phyloP scores from a whole-genome alignment of 2,329 filamentous ascomycete genomes.

The Trichoderma hamatum region DNA sequence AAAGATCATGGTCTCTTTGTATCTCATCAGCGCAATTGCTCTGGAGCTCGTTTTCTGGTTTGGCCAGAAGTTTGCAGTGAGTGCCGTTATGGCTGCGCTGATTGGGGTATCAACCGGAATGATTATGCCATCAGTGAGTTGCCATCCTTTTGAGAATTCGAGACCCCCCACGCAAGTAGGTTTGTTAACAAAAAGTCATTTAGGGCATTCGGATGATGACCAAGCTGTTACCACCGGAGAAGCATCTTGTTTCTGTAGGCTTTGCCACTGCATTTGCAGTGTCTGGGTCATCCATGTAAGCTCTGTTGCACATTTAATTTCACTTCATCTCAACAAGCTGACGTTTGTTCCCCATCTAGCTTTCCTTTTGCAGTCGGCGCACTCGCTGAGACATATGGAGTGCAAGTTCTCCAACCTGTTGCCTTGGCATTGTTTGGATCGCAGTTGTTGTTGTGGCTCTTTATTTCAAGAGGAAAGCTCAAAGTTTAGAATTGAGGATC shows the following conservation, averaged over 20 bases:
- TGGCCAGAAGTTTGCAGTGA: conserved; percentile 75
- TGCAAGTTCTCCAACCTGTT: conserved; percentile 49
- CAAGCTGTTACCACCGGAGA: conserved; percentile 70
- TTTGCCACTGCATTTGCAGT: conserved; percentile 80
- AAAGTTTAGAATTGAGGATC: conserved; percentile 3
- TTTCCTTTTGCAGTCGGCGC: conserved; percentile 70
- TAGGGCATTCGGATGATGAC: conserved; percentile 45
- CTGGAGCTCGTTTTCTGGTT: conserved; percentile 80
- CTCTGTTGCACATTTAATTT: not conserved
- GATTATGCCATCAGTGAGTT: conserved; percentile 26
- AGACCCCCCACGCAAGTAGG: not conserved
- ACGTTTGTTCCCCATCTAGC: not conserved
- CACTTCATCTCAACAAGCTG: not conserved
- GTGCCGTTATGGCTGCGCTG: conserved; percentile 66
- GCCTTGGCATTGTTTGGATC: conserved; percentile 47
- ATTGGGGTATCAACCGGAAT: conserved; percentile 25
- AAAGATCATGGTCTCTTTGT: conserved; percentile 64
- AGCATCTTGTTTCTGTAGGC: conserved; percentile 78
- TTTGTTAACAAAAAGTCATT: not conserved
- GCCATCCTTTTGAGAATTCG: not conserved
- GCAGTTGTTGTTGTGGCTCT: conserved; percentile 20
- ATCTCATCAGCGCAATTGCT: conserved; percentile 64
- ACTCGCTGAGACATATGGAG: conserved; percentile 62
- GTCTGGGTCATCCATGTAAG: conserved; percentile 63
- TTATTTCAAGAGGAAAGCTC: conserved; percentile 14